Conservation (phyloP, 1,139 yeast genomes). For the Ashbya aceris region DNA sequence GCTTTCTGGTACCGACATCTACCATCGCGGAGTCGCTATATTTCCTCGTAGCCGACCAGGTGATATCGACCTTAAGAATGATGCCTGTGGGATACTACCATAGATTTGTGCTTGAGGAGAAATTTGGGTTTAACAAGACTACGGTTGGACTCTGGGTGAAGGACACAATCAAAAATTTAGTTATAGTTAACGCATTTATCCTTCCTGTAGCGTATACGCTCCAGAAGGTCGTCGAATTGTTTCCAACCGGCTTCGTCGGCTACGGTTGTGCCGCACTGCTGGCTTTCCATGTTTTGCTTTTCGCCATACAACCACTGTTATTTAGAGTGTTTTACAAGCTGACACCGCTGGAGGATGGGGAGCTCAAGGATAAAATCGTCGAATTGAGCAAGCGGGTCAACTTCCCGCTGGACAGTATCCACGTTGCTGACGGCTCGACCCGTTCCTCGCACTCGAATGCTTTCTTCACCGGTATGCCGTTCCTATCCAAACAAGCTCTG, state of each 20-base stretch:
- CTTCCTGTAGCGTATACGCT: constrained; percentile 67
- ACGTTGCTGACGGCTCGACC: constrained; percentile 89
- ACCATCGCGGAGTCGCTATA: constrained; percentile 59
- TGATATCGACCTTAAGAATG: constrained; percentile 43
- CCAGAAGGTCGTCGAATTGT: constrained; percentile 69
- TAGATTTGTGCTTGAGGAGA: constrained; percentile 84
- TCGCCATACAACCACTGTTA: constrained; percentile 73
- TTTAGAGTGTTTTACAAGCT: constrained; percentile 89
- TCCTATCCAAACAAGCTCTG: constrained; percentile 86
- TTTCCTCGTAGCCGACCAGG: constrained; percentile 45
- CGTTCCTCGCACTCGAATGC: constrained; percentile 96
- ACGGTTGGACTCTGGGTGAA: constrained; percentile 61
- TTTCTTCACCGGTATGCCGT: constrained; percentile 88
- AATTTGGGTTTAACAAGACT: constrained; percentile 83
- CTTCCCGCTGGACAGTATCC: constrained; percentile 79
- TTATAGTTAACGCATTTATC: constrained; percentile 50
- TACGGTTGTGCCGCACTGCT: constrained; percentile 69
- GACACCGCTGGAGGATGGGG: constrained; percentile 85
- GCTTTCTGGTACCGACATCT: constrained; percentile 34
- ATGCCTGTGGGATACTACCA: constrained; percentile 67
- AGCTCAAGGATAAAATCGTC: constrained; percentile 74
- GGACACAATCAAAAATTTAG: constrained; percentile 56
- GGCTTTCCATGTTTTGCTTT: constrained; percentile 59
- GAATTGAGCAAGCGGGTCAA: constrained; percentile 63
- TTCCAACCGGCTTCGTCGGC: constrained; percentile 71